phyloP scores from a whole-genome alignment of 352 stramenopile species.

The Pythium sukuiense region DNA sequence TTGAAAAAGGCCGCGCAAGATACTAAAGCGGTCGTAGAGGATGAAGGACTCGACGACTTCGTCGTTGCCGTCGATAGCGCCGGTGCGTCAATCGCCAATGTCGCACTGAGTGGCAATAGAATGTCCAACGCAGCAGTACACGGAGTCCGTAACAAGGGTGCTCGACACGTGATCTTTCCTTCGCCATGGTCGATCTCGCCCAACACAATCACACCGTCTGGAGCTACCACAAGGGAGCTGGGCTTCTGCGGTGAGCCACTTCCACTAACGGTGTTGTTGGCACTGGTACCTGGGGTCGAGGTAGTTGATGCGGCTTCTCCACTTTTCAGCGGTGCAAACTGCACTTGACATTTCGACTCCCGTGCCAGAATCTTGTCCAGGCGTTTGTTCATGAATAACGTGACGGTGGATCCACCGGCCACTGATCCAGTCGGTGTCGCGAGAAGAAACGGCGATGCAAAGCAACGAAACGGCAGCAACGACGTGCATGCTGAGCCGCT shows the following conservation, averaged over 20 bases:
- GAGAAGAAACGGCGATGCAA: slow-evolving; percentile 58
- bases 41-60: background rate
- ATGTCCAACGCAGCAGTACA: slow-evolving; percentile 50
- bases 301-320: background rate
- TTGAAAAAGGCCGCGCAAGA: slow-evolving; percentile 33
- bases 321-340: slow-evolving; percentile 43
- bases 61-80: background rate
- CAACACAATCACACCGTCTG: slow-evolving; percentile 36
- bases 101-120: slow-evolving; percentile 31
- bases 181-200: slow-evolving; percentile 60
- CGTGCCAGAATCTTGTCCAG: slow-evolving; percentile 48
- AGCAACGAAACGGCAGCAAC: slow-evolving; percentile 59
- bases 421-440: slow-evolving; percentile 62
- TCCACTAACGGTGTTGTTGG: background rate
- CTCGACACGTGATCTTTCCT: slow-evolving; percentile 47
- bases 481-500: slow-evolving; percentile 56
- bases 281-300: background rate
- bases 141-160: slow-evolving; percentile 46
- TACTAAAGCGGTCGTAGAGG: background rate
- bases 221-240: background rate
- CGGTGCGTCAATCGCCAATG: background rate
- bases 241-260: slow-evolving; percentile 6
- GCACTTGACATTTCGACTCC: slow-evolving; percentile 57
- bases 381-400: slow-evolving; percentile 53
- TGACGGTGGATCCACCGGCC: slow-evolving; percentile 56